Evolutionary conservation across 257 asterid genomes (phyloP), one percentile per base, ranked within the genome.

Genomic region (Nicotiana otophora): DNA sequence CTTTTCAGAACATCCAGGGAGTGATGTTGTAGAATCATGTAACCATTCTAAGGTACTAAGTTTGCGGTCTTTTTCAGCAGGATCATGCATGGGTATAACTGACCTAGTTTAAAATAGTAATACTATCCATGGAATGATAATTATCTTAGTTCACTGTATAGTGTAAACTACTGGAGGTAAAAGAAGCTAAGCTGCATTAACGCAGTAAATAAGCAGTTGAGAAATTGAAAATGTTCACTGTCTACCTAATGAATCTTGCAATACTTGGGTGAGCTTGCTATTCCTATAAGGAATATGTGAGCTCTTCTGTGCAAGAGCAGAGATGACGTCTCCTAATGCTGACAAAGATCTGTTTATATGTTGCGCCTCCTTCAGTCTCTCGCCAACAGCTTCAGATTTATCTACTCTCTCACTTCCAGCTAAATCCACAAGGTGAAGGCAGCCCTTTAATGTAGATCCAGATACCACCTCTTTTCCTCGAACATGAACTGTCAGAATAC

Each of bases 401-500:
- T 91, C 96, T 69, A 95, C 97, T 83, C 98, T 88, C 84, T 93
- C 98, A 67, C 98, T 95, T 74, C 98, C 98, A 78, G 98, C 98
- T 57, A 95, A 89, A 88, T 95, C 98, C 28, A 95, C 97, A 12
- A 95, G 87, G 89, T 95, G 98, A 82, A 95, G 98, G 85, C 98
- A 95, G 28, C 98, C 98, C 88, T 88, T 93, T 70, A 91, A 80
- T 78, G 83, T 85, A 31, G 95, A 86, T 84, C 97, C 98, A 30
- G 98, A 91, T 34, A 89, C 93, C 85, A 92, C 46, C 84, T 95
- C 98, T 86, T 84, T 92, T 84, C 98, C 98, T 83, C 95, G 92
- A 55, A 93, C 95, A 76, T 93, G 98, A 87, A 95, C 94, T 31
- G 98, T 93, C 86, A 95, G 88, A 85, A 95, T 91, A 84, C 98